A percentile compares a stretch with the other conserved stretches of the same genome.
Conservation (phyloP, 169 alveolate species). For the Plasmodium knowlesi region DNA sequence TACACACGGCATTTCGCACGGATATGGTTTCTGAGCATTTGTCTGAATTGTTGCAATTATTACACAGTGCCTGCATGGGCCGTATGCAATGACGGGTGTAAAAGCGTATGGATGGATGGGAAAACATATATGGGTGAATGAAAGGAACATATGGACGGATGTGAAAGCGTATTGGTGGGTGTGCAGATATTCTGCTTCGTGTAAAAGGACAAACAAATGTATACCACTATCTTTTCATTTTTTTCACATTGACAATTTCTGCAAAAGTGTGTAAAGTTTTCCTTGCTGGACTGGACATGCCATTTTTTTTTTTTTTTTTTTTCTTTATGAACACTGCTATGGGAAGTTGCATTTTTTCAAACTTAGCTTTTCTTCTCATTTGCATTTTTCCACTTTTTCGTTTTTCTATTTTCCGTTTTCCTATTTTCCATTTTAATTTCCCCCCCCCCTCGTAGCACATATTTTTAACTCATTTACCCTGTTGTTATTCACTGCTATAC, state of each 20-base stretch:
- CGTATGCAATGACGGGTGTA: background rate
- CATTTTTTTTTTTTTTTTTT: slow-evolving; percentile 17
- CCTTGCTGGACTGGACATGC: background rate
- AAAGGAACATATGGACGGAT: background rate
- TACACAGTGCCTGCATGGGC: background rate
- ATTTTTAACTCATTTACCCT: slow-evolving; percentile 16
- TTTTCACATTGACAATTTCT: background rate
- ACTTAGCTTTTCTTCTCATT: slow-evolving; percentile 8
- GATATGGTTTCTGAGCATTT: background rate
- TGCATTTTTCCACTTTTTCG: background rate
- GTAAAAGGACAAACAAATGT: background rate
- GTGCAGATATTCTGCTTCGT: background rate
- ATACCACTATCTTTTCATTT: background rate
- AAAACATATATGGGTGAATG: too few species aligned
- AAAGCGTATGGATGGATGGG: background rate
- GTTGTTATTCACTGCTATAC: slow-evolving; percentile 69
- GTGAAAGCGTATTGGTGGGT: background rate
- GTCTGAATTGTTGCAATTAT: background rate
- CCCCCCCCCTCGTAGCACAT: background rate
- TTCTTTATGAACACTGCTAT: background rate
- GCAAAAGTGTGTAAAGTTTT: slow-evolving; percentile 17
- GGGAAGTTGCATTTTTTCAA: slow-evolving; percentile 8
- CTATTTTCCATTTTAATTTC: background rate
- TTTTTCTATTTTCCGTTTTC: background rate
- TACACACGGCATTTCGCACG: background rate